These are phyloP conservation scores for Cladobotryum mycophilum DNA, from an alignment of 2,329 filamentous ascomycete species.

Conservation along the genomic window DNA sequence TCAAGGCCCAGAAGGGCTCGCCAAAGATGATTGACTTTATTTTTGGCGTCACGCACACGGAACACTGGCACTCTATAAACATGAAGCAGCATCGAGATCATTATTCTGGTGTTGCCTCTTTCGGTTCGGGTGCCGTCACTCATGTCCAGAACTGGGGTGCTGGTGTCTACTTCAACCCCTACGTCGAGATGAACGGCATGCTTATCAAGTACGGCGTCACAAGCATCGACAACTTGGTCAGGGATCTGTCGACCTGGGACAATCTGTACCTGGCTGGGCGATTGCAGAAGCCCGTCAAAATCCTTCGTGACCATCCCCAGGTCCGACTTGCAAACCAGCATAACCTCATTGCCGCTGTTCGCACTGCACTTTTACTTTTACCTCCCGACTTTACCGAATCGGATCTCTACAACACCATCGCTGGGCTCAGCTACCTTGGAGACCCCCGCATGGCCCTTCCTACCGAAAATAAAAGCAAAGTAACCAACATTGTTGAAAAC, in stretches of 20 bases:
- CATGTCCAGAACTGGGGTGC: slow-evolving; percentile 88
- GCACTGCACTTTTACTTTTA: slow-evolving; percentile 81
- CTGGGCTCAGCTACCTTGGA: slow-evolving; percentile 87
- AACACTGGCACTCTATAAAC: slow-evolving; percentile 97
- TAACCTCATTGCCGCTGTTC: slow-evolving; percentile 86
- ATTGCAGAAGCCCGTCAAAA: slow-evolving; percentile 96
- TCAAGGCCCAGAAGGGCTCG: slow-evolving; percentile 77
- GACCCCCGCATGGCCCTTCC: slow-evolving; percentile 93
- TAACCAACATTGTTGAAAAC: slow-evolving; percentile 86
- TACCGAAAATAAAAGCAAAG: slow-evolving; percentile 86
- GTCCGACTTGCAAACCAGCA: slow-evolving; percentile 93
- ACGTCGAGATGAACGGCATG: slow-evolving; percentile 88
- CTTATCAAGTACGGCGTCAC: slow-evolving; percentile 98
- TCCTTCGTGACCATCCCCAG: slow-evolving; percentile 84
- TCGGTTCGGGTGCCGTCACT: slow-evolving; percentile 81
- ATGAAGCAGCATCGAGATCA: slow-evolving; percentile 82
- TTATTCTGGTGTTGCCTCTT: slow-evolving; percentile 76
- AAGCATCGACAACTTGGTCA: slow-evolving; percentile 81
- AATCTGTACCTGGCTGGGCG: slow-evolving; percentile 94
- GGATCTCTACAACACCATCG: slow-evolving; percentile 84
- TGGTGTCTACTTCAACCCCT: slow-evolving; percentile 96
- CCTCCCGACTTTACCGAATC: slow-evolving; percentile 79
- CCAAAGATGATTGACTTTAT: slow-evolving; percentile 99
- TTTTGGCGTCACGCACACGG: slow-evolving; percentile 86
- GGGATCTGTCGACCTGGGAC: slow-evolving; percentile 84